Conservation (phyloP, 2,329 filamentous ascomycete species). For the Aspergillus pseudoglaucus region DNA sequence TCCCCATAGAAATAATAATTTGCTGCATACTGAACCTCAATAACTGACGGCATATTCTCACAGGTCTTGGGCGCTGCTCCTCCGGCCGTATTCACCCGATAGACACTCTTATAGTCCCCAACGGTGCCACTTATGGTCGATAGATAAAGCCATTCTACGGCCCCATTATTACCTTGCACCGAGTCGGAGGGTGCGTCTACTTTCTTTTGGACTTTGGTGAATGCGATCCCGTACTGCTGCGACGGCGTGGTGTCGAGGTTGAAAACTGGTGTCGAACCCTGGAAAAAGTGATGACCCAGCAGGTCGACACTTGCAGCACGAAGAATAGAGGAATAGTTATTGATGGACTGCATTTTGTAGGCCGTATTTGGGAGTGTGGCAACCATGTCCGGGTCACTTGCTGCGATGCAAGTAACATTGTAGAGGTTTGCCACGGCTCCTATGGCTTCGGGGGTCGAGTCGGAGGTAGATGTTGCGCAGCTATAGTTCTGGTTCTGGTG, state of each 20-base stretch:
- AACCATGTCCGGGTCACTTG: slow-evolving; percentile 62
- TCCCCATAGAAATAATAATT: slow-evolving; percentile 62
- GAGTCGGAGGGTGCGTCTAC: slow-evolving; percentile 58
- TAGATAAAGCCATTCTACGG: slow-evolving; percentile 78
- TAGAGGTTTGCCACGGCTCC: slow-evolving; percentile 81
- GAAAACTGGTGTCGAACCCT: slow-evolving; percentile 67
- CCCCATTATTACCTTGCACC: slow-evolving; percentile 54
- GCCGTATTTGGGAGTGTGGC: slow-evolving; percentile 59
- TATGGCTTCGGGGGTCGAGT: slow-evolving; percentile 55
- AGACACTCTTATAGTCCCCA: slow-evolving; percentile 65
- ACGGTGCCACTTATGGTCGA: slow-evolving; percentile 48
- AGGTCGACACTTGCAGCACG: slow-evolving; percentile 55
- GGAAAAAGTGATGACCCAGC: slow-evolving; percentile 78
- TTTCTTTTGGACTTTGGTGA: slow-evolving; percentile 57
- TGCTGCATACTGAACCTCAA: slow-evolving; percentile 73
- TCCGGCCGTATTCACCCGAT: slow-evolving; percentile 76
- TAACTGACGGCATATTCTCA: slow-evolving; percentile 53
- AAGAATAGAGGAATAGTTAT: slow-evolving; percentile 25
- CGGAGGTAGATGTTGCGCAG: slow-evolving; percentile 58
- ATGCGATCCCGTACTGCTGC: slow-evolving; percentile 47
- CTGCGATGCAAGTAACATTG: slow-evolving; percentile 75
- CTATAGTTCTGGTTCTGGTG: slow-evolving; percentile 72
- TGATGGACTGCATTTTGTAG: slow-evolving; percentile 57
- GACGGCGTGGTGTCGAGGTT: slow-evolving; percentile 57
- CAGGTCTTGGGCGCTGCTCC: slow-evolving; percentile 71